Evolutionary conservation across 805 yeast genomes (phyloP).

Genomic region (Sugiyamaella boreocaroliniensis): DNA sequence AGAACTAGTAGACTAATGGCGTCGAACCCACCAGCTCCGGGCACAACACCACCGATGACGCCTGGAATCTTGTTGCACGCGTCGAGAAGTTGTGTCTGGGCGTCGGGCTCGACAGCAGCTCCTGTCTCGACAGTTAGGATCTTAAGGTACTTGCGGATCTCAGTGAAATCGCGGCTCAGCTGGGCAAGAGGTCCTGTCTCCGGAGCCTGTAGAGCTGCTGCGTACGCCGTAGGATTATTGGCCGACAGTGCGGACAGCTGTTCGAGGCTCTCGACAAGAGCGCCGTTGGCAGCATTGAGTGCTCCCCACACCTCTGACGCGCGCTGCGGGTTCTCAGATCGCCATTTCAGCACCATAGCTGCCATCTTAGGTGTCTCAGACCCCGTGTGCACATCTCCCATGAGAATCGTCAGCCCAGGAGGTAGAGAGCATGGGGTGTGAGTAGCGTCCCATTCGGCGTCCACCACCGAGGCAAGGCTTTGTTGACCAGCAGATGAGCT

Average conservation of each 20-base stretch:
- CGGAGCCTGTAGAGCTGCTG: slow-evolving; percentile 9
- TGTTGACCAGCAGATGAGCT: not conserved
- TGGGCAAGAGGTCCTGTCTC: not conserved
- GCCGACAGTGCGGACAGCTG: slow-evolving; percentile 33
- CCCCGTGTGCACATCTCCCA: slow-evolving; percentile 94
- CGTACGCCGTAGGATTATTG: slow-evolving; percentile 35
- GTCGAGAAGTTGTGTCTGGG: slow-evolving; percentile 67
- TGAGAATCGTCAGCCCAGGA: slow-evolving; percentile 55
- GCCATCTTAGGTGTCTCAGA: slow-evolving; percentile 93
- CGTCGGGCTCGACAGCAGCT: slow-evolving; percentile 82
- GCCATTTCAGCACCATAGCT: slow-evolving; percentile 68
- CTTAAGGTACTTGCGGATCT: slow-evolving; percentile 54
- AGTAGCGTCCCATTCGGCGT: slow-evolving; percentile 51
- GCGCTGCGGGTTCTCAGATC: slow-evolving; percentile 41
- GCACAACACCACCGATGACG: slow-evolving; percentile 91
- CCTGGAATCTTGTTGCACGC: slow-evolving; percentile 52
- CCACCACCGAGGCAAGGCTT: slow-evolving; percentile 33
- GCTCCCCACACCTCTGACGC: slow-evolving; percentile 47
- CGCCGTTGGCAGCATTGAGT: slow-evolving; percentile 54
- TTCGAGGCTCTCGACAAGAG: slow-evolving; percentile 45
- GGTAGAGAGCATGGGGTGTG: slow-evolving; percentile 59
- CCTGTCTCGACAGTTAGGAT: slow-evolving; percentile 56
- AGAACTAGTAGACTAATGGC: slow-evolving; percentile 73
- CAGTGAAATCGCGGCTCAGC: not conserved
- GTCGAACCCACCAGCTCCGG: slow-evolving; percentile 98